These are phyloP conservation scores for Odonthalia washingtoniensis DNA, from an alignment of 31 red algal species.

Conservation along the genomic window DNA sequence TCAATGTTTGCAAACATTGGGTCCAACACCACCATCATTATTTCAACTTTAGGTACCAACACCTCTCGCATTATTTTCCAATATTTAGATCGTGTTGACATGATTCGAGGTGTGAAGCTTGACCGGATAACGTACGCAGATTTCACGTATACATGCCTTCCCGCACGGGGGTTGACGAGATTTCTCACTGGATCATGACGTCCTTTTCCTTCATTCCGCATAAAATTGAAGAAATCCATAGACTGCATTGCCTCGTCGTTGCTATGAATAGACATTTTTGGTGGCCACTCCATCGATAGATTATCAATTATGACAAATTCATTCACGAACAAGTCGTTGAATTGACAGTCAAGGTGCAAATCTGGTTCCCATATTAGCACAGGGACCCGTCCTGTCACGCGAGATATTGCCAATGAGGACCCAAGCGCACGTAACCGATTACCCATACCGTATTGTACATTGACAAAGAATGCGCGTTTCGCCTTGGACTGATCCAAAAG, in stretches of 20 bases:
- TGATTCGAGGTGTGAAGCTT: slow-evolving; percentile 67
- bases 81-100: slow-evolving; percentile 67
- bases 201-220: slow-evolving; percentile 61
- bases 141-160: slow-evolving; percentile 69
- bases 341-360: slow-evolving; percentile 73
- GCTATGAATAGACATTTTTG: slow-evolving; percentile 23
- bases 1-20: slow-evolving; percentile 57
- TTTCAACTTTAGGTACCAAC: slow-evolving; percentile 50
- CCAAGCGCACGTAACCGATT: slow-evolving; percentile 82
- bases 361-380: slow-evolving; percentile 90
- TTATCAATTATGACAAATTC: slow-evolving; percentile 66
- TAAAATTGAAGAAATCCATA: slow-evolving; percentile 82
- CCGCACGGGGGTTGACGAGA: slow-evolving; percentile 44
- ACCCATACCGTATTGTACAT: slow-evolving; percentile 85
- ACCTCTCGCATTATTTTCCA: slow-evolving; percentile 65
- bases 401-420: slow-evolving; percentile 78
- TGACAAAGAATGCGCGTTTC: slow-evolving; percentile 71
- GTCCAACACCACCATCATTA: slow-evolving; percentile 54
- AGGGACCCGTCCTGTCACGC: slow-evolving; percentile 61
- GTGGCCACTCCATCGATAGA: slow-evolving; percentile 68
- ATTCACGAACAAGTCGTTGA: slow-evolving; percentile 78
- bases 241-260: slow-evolving; percentile 68
- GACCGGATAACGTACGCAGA: slow-evolving; percentile 79
- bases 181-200: slow-evolving; percentile 62
- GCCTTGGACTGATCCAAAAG: slow-evolving; percentile 46